Conservation (phyloP, 192 early-diverging fungal species). For the Linnemannia elongata region DNA sequence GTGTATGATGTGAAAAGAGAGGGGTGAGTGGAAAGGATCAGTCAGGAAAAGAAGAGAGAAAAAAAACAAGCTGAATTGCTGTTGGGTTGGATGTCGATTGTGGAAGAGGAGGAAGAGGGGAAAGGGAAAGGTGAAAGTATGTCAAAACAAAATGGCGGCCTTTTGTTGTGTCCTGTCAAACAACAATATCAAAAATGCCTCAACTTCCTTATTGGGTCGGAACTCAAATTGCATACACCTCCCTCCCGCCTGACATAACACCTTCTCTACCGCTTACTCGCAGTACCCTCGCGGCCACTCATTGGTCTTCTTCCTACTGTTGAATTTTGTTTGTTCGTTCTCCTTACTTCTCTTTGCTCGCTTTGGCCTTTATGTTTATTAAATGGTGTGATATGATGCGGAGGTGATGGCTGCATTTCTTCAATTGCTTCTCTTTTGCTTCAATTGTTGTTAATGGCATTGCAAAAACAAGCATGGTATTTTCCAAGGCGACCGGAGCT, state of each 20-base stretch:
- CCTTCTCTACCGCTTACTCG: neutral
- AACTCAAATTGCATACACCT: neutral
- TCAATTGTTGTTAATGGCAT: neutral
- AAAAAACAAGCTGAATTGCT: neutral
- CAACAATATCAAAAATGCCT: slow-evolving; percentile 8
- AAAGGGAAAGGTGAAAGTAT: neutral
- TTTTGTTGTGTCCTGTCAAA: neutral
- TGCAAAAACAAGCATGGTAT: neutral
- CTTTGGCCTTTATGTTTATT: neutral
- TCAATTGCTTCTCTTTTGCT: neutral
- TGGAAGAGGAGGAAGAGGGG: slow-evolving; percentile 16
- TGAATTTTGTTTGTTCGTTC: neutral
- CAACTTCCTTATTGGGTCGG: slow-evolving; percentile 16
- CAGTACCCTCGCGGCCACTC: neutral
- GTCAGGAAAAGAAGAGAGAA: neutral
- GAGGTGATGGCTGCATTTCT: neutral
- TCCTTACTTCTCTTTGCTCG: neutral
- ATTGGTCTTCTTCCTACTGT: neutral
- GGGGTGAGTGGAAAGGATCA: neutral
- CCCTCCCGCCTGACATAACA: neutral
- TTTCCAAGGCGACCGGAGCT: neutral
- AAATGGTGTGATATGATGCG: neutral
- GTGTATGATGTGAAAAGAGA: neutral
- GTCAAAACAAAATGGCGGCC: neutral
- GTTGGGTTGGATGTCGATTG: neutral